Percentiles rank a stretch among this genome's conserved stretches.
Evolutionary conservation across 768 basidiomycete genomes (phyloP).

Genomic region (Podaxis mareebaensis): DNA sequence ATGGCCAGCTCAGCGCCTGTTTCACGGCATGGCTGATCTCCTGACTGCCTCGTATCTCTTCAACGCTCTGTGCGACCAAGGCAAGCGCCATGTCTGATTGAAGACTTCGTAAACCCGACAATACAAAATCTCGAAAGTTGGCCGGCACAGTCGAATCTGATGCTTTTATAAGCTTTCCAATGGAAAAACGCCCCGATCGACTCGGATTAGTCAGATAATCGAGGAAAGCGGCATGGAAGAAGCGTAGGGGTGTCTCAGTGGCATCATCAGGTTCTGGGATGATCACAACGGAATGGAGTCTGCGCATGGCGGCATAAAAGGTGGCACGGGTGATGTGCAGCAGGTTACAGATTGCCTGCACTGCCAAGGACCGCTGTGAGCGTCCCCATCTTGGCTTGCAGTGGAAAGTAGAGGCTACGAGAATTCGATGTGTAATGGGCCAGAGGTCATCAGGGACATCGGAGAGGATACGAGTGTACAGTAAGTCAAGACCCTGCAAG

Average conservation of each 20-base stretch:
- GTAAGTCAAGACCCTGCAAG: neutral
- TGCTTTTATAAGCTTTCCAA: neutral
- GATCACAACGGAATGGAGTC: neutral
- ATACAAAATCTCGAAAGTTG: neutral
- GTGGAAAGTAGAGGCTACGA: neutral
- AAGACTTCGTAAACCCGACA: neutral
- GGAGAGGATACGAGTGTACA: slow-evolving; percentile 1
- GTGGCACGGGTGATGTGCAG: neutral
- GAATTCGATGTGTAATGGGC: neutral
- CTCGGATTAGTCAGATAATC: neutral
- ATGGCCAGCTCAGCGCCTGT: neutral
- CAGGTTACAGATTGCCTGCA: neutral
- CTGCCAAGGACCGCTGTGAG: no score
- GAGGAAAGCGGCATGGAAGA: neutral
- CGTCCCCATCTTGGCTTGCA: no score
- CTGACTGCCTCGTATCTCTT: neutral
- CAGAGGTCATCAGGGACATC: neutral
- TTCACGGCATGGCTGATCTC: neutral
- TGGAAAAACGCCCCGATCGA: slow-evolving; percentile 28
- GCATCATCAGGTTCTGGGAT: neutral
- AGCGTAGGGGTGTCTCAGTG: neutral
- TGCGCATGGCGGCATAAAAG: neutral
- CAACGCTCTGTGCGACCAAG: neutral
- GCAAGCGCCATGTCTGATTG: neutral
- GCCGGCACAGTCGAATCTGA: neutral